Percentiles rank a stretch among this genome's conserved stretches.
Conservation (phyloP, 495 filamentous ascomycete species). For the Podospora conica region DNA sequence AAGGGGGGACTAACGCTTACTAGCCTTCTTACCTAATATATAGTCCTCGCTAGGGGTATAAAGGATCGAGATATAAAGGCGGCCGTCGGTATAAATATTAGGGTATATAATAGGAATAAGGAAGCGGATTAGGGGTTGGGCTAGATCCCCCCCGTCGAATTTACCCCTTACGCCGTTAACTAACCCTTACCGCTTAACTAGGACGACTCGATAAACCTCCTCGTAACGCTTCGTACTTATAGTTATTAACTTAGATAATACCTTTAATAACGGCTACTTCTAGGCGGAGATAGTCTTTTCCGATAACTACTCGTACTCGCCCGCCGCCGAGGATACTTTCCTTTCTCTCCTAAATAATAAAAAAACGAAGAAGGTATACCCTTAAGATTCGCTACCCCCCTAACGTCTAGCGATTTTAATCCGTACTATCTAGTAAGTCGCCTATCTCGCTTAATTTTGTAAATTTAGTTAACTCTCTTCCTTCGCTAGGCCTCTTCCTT, state of each 20-base stretch:
- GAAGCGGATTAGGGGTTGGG: slow-evolving; percentile 87
- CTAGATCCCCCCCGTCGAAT: no score
- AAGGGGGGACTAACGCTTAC: slow-evolving; percentile 87
- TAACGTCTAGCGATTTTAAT: no score
- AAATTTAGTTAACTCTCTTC: no score
- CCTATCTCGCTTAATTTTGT: no score
- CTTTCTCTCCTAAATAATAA: no score
- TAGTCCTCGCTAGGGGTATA: slow-evolving; percentile 86
- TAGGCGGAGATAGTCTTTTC: slow-evolving; percentile 83
- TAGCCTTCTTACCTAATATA: slow-evolving; percentile 81
- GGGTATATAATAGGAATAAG: slow-evolving; percentile 74
- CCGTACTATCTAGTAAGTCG: no score
- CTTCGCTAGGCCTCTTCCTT: no score
- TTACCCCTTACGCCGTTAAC: no score
- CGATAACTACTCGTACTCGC: slow-evolving; percentile 80
- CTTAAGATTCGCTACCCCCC: no score
- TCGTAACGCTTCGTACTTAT: slow-evolving; percentile 86
- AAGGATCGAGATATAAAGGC: slow-evolving; percentile 92
- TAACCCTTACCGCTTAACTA: background rate
- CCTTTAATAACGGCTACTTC: slow-evolving; percentile 91
- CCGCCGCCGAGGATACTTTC: slow-evolving; percentile 22
- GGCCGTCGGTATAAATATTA: slow-evolving; percentile 86
- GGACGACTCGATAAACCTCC: slow-evolving; percentile 69
- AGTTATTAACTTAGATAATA: slow-evolving; percentile 82
- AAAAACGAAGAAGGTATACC: no score